phyloP scores from a whole-genome alignment of 148 eudicot species.

The Chenopodium formosanum region DNA sequence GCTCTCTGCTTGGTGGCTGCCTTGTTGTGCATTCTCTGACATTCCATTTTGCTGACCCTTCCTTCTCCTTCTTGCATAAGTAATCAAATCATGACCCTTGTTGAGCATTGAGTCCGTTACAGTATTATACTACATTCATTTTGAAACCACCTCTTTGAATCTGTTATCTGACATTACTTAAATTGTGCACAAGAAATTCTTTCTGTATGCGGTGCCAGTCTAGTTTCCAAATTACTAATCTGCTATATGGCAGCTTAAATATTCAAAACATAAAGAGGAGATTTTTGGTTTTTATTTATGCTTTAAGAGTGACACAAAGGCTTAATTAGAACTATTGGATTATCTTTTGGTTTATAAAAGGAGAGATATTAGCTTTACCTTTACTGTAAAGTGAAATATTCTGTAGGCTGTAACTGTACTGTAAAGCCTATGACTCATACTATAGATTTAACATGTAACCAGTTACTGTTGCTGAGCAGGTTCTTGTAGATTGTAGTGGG shows the following conservation, averaged over 20 bases:
- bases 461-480: conserved; percentile 37
- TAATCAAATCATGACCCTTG: too few relatives aligned
- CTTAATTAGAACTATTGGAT: not conserved
- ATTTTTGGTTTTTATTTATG: not conserved
- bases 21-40: too few relatives aligned
- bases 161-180: not conserved
- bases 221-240: not conserved
- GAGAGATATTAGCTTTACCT: not conserved
- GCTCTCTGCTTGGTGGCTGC: too few relatives aligned
- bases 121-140: conserved; percentile 10
- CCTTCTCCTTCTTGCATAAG: too few relatives aligned
- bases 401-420: not conserved
- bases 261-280: not conserved
- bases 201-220: not conserved
- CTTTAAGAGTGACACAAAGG: not conserved
- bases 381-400: not conserved
- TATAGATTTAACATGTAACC: not conserved
- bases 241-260: not conserved
- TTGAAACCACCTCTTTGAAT: conserved; percentile 3
- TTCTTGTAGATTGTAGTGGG: conserved; percentile 96
- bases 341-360: not conserved
- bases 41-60: too few relatives aligned
- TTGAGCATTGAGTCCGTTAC: too few relatives aligned
- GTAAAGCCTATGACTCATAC: not conserved
- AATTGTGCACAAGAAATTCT: not conserved